A percentile compares a stretch with the other conserved stretches of the same genome.
phyloP scores from a whole-genome alignment of 1,139 yeast species.

The Debaryomyces subglobosus region DNA sequence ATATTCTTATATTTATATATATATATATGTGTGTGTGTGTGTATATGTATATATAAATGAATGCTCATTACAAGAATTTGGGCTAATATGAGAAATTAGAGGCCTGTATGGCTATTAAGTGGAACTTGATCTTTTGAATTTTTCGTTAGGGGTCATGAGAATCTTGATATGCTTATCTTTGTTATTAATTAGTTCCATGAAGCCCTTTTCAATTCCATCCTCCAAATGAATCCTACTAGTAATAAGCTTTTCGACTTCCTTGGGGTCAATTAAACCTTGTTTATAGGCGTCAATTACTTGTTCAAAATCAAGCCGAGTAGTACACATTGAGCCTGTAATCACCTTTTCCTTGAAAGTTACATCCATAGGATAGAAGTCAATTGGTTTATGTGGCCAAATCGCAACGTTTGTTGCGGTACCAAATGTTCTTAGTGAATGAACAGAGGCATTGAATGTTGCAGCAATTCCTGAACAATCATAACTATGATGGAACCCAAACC shows the following conservation, averaged over 20 bases:
- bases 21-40: too few species aligned
- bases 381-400: slow-evolving; percentile 46
- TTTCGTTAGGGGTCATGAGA: slow-evolving; percentile 39
- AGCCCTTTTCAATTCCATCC: slow-evolving; percentile 48
- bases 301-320: slow-evolving; percentile 48
- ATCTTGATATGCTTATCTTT: slow-evolving; percentile 52
- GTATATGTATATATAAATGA: too few species aligned
- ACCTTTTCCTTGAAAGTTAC: slow-evolving; percentile 45
- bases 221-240: slow-evolving; percentile 45
- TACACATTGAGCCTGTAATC: slow-evolving; percentile 53
- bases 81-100: not conserved
- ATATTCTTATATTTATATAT: not conserved
- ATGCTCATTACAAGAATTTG: not conserved
- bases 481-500: slow-evolving; percentile 57
- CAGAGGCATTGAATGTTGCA: slow-evolving; percentile 53
- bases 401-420: slow-evolving; percentile 70
- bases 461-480: slow-evolving; percentile 68
- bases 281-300: slow-evolving; percentile 49
- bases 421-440: slow-evolving; percentile 55
- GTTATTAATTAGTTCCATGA: slow-evolving; percentile 41
- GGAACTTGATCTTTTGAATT: not conserved
- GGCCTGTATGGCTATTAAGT: not conserved
- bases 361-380: slow-evolving; percentile 48
- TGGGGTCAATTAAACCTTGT: slow-evolving; percentile 41
- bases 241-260: slow-evolving; percentile 40